phyloP scores from a whole-genome alignment of 345 rosid genomes.

The Odontarrhena argentea region DNA sequence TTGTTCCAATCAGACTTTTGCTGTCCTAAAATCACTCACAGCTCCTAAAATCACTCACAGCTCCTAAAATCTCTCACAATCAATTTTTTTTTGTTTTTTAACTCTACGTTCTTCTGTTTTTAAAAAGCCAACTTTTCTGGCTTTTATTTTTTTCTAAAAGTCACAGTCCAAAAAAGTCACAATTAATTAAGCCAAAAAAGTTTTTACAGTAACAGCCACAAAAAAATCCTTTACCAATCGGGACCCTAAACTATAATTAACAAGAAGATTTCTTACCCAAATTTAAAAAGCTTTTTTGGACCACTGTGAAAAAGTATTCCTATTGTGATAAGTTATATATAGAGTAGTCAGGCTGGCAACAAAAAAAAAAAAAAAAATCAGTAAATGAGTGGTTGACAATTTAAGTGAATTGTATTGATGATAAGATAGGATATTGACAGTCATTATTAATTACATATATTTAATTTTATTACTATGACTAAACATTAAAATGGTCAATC shows the following conservation, averaged over 20 bases:
- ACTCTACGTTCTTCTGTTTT: no score
- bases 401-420: constrained; percentile 6
- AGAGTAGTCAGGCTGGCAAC: constrained; percentile 6
- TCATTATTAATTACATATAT: constrained; percentile 28
- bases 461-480: constrained; percentile 19
- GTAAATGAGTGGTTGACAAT: constrained; percentile 26
- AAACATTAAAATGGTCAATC: constrained; percentile 28
- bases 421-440: constrained; percentile 24
- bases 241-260: neutral
- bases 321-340: constrained; percentile 11
- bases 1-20: no score
- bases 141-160: no score
- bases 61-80: no score
- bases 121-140: no score
- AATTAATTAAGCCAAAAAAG: no score
- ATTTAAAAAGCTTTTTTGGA: neutral
- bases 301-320: neutral
- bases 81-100: no score
- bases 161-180: no score
- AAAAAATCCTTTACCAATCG: no score
- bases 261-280: constrained; percentile 1
- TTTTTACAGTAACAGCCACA: no score
- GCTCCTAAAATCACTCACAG: no score
- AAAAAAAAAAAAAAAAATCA: neutral
- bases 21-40: no score